A percentile compares a stretch with the other conserved stretches of the same genome.
These are phyloP conservation scores for Hymenoscyphus fructigenus DNA, from an alignment of 2,329 filamentous ascomycete species.

Conservation along the genomic window DNA sequence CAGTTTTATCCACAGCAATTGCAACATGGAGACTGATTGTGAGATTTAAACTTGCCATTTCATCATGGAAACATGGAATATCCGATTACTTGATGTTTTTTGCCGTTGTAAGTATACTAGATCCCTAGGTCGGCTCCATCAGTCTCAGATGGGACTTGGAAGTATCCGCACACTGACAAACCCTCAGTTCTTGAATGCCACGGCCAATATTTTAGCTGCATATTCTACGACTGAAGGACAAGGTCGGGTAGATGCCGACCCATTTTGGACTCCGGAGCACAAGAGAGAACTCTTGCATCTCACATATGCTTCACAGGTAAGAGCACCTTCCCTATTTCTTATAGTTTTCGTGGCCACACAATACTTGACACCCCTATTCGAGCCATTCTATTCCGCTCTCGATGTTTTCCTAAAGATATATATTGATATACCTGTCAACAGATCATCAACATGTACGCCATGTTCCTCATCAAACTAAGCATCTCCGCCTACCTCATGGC, in stretches of 20 bases:
- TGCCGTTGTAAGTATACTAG: neutral
- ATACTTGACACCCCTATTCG: too few relatives aligned
- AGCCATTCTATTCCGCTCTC: too few relatives aligned
- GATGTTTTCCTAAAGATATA: neutral
- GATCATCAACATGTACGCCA: conserved; percentile 4
- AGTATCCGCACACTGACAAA: neutral
- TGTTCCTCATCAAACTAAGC: conserved; percentile 6
- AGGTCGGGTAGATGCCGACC: neutral
- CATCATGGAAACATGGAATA: neutral
- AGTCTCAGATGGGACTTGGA: neutral
- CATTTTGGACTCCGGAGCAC: neutral
- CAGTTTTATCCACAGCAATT: neutral
- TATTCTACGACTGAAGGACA: neutral
- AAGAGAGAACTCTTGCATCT: neutral
- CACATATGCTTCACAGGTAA: neutral
- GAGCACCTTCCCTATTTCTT: neutral
- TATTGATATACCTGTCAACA: neutral
- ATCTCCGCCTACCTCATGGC: conserved; percentile 5
- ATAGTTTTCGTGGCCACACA: too few relatives aligned
- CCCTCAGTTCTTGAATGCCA: conserved; percentile 1
- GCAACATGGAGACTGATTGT: conserved; percentile 8
- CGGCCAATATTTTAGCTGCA: neutral
- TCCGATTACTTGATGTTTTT: conserved; percentile 2
- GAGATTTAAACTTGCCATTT: neutral
- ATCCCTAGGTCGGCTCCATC: neutral